Evolutionary conservation across 345 rosid genomes (phyloP).

Genomic region (Litchi chinensis): DNA sequence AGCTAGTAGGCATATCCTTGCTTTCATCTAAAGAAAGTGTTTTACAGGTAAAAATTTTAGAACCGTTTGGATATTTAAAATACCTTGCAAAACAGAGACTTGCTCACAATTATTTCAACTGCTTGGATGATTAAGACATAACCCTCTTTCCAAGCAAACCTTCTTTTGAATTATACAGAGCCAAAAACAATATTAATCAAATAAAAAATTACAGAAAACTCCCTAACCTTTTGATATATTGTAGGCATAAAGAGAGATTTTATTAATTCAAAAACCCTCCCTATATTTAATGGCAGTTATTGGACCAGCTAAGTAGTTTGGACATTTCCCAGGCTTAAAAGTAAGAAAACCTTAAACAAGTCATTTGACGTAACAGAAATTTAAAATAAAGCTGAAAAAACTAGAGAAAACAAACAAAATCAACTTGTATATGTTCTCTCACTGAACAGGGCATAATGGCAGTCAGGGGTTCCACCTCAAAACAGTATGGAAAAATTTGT

Average conservation of each 20-base stretch:
- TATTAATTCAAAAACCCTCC: not conserved
- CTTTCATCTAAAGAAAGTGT: not conserved
- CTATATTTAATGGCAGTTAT: not conserved
- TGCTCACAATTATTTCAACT: not conserved
- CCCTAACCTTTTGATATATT: too few species aligned
- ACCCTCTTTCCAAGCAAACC: not conserved
- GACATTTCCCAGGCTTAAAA: not conserved
- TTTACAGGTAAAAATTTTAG: not conserved
- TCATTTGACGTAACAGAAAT: not conserved
- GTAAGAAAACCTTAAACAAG: not conserved
- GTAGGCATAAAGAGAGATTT: too few species aligned
- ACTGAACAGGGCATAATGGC: not conserved
- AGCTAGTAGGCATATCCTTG: not conserved
- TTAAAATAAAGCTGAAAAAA: not conserved
- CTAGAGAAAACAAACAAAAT: not conserved
- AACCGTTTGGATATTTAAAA: not conserved
- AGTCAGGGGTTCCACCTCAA: not conserved
- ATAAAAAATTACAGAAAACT: too few species aligned
- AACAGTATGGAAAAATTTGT: not conserved
- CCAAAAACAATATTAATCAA: not conserved
- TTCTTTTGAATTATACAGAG: not conserved
- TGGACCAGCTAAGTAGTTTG: not conserved
- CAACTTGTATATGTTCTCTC: not conserved
- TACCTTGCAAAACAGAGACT: not conserved
- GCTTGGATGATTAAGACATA: not conserved